Percentiles rank a stretch among this genome's conserved stretches.
phyloP scores from a whole-genome alignment of 2,329 filamentous ascomycete species.

The Colletotrichum theobromicola region DNA sequence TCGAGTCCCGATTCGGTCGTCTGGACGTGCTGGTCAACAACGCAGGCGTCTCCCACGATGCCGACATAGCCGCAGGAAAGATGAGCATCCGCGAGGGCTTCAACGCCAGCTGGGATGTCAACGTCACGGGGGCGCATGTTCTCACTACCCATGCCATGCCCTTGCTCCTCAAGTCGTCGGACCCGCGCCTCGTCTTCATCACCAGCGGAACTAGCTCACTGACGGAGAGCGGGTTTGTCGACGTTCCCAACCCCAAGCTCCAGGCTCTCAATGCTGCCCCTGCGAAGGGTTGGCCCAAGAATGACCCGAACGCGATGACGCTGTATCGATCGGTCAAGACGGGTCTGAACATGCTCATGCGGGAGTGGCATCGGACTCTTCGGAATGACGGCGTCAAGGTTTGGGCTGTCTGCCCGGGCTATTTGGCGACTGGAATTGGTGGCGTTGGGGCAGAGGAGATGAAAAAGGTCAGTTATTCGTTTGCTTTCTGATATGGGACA shows the following conservation, averaged over 20 bases:
- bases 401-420: not conserved
- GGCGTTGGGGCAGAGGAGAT: not conserved
- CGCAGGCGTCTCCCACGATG: conserved; percentile 40
- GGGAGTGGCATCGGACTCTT: not conserved
- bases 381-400: not conserved
- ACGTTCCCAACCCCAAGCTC: not conserved
- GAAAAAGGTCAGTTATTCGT: not conserved
- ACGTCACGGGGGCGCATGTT: not conserved
- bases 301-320: not conserved
- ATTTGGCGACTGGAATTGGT: not conserved
- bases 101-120: not conserved
- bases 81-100: not conserved
- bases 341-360: not conserved
- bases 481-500: not conserved
- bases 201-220: not conserved
- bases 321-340: not conserved
- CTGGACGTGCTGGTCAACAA: conserved; percentile 64
- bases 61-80: not conserved
- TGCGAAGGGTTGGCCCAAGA: not conserved
- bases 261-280: not conserved
- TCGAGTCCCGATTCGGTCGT: conserved; percentile 46
- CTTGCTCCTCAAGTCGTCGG: not conserved
- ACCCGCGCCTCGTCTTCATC: not conserved
- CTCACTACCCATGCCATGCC: not conserved
- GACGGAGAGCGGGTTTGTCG: not conserved